Evolutionary conservation across 352 stramenopile species (phyloP).

Genomic region (Phytophthora gonapodyides): DNA sequence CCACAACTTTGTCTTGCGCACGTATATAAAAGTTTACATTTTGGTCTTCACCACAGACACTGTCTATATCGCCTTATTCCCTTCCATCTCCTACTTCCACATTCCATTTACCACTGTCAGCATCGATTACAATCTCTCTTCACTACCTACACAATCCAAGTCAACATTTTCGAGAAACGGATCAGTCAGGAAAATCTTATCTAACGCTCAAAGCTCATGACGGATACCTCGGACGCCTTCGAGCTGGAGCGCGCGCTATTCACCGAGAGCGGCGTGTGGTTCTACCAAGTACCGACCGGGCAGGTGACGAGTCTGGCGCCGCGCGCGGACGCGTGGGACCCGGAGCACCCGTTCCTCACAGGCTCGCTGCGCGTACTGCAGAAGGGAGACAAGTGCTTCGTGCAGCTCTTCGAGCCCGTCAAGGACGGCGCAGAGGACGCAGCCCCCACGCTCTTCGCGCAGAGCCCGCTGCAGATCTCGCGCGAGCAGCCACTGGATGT

Average conservation of each 20-base stretch:
- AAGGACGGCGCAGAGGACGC: slow-evolving; percentile 10
- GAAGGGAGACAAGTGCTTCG: slow-evolving; percentile 68
- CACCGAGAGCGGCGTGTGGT: slow-evolving; percentile 76
- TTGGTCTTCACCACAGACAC: slow-evolving; percentile 3
- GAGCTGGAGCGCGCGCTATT: slow-evolving; percentile 81
- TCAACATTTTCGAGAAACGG: no score
- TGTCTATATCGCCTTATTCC: background rate
- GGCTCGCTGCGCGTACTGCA: slow-evolving; percentile 72
- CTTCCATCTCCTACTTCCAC: background rate
- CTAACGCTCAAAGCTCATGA: no score
- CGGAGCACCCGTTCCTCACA: slow-evolving; percentile 81
- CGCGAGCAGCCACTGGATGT: slow-evolving; percentile 62
- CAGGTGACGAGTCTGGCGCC: slow-evolving; percentile 77
- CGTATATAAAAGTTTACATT: slow-evolving; percentile 39
- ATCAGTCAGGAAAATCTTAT: no score
- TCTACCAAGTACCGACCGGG: slow-evolving; percentile 77
- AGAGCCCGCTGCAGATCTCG: slow-evolving; percentile 78
- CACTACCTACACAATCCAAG: no score
- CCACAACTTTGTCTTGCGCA: background rate
- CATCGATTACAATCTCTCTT: no score
- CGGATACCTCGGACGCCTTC: slow-evolving; percentile 25
- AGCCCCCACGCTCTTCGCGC: slow-evolving; percentile 67
- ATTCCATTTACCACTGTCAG: background rate
- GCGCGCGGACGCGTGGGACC: slow-evolving; percentile 82
- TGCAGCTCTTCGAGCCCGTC: slow-evolving; percentile 79